Percentiles rank a stretch among this genome's conserved stretches.
Conservation (phyloP, 768 basidiomycete genomes). For the Kwoniella heveanensis region DNA sequence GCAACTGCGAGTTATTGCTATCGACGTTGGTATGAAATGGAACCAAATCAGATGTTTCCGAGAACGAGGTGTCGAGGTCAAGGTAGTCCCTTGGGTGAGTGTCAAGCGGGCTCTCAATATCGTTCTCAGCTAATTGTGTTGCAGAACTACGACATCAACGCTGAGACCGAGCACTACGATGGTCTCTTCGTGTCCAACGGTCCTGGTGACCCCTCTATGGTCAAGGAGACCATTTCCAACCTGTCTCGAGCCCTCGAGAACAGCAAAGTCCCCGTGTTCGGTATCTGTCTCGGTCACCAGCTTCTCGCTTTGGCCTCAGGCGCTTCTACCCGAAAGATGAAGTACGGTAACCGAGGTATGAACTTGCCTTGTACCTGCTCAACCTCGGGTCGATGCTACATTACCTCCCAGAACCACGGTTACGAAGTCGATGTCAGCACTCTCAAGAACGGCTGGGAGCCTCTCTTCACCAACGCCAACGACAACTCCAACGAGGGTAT, state of each 20-base stretch:
- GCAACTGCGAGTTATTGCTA: constrained; percentile 76
- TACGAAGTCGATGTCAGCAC: constrained; percentile 85
- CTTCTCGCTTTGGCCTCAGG: constrained; percentile 92
- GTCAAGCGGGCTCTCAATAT: too few species aligned
- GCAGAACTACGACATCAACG: constrained; percentile 77
- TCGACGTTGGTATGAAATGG: constrained; percentile 99
- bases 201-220: constrained; percentile 91
- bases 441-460: constrained; percentile 83
- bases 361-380: constrained; percentile 97
- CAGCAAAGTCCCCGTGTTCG: constrained; percentile 77
- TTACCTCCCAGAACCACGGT: constrained; percentile 98
- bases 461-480: constrained; percentile 94
- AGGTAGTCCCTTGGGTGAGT: constrained; percentile 86
- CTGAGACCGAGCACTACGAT: constrained; percentile 76
- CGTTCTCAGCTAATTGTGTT: constrained; percentile 5
- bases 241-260: constrained; percentile 67
- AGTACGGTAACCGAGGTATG: constrained; percentile 98
- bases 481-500: constrained; percentile 98
- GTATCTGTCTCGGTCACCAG: constrained; percentile 98
- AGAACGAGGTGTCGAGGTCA: constrained; percentile 87
- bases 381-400: constrained; percentile 93
- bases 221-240: constrained; percentile 69
- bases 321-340: constrained; percentile 95
- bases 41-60: constrained; percentile 98
- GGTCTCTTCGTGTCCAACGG: constrained; percentile 97